phyloP scores from a whole-genome alignment of 1,284 basidiomycete species.

The Porodaedalea pini region DNA sequence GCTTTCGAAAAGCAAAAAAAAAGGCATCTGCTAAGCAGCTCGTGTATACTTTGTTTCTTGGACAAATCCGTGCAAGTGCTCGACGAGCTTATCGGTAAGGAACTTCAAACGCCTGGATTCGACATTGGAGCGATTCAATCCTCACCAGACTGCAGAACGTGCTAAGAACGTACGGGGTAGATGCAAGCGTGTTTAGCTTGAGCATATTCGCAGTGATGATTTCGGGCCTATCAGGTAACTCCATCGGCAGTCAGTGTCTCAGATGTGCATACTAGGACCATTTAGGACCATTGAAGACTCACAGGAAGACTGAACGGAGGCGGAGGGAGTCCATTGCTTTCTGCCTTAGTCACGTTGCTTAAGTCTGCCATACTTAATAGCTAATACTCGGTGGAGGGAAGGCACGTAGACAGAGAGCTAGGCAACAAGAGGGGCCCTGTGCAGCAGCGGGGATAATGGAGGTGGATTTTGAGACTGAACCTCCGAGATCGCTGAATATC shows the following conservation, averaged over 20 bases:
- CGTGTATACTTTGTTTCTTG: conserved; percentile 57
- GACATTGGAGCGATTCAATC: background rate
- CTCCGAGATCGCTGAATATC: background rate
- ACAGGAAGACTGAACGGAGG: conserved; percentile 34
- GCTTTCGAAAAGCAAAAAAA: background rate
- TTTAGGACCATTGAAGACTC: conserved; percentile 10
- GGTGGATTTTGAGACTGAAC: no score
- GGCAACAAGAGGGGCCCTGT: no score
- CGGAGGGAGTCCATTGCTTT: conserved; percentile 32
- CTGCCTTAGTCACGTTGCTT: conserved; percentile 25
- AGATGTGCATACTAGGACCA: background rate
- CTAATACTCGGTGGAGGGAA: background rate
- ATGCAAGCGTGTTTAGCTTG: conserved; percentile 42
- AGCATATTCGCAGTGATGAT: conserved; percentile 55
- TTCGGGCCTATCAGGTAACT: conserved; percentile 51
- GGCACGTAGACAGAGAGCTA: background rate
- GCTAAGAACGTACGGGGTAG: conserved; percentile 37
- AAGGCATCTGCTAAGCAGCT: no score
- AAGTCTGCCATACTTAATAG: conserved; percentile 5
- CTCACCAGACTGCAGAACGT: background rate
- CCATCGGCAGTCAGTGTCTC: background rate
- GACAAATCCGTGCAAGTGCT: conserved; percentile 69
- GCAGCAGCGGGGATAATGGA: no score
- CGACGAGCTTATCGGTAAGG: conserved; percentile 47
- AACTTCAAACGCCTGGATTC: conserved; percentile 40